Evolutionary conservation across 306 rosid genomes (phyloP), one percentile per base, ranked within the genome.

Genomic region (Oxytropis ochrocephala): DNA sequence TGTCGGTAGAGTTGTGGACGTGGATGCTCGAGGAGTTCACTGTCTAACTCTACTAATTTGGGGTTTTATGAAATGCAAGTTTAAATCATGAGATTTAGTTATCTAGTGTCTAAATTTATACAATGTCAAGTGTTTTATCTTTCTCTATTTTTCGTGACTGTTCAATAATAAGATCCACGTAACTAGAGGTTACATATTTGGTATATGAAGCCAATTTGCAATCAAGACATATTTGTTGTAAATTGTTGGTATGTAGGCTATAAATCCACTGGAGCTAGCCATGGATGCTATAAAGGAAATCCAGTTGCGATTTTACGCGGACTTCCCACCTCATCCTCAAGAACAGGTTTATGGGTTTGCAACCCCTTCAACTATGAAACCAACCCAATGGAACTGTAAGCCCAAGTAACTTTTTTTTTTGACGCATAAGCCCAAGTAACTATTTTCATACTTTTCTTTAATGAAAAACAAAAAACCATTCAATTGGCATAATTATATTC

Each of bases 331-430:
- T 53, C 99, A 94, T 86, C 89, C 94, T 14, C 74, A 83, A 82
- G 99, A 94, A 73, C 77, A 81, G 75, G 80, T 81, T 62, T 91
- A 87, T 50, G 95, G 92, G 77, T 94, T 84, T 78, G 97, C 92
- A 18, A 85, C 99, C 30, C 95, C 97, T 12, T 94, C 99, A 71
- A 94, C 99, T 72, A 89, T 94, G 92, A 94, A 94, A 75, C 99
- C 99, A 80, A 91, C 99, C 64, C 96, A 94, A 69, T 94, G 99
- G 99, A 89, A 76, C 41, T 91, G 97, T 94, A 80, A 85, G 97
- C 27, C 59, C 48, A 36, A 39, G 54, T 53, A 47, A 50, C 19
- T 41, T n/a, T n/a, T n/a, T 82, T 80, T 32, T 43, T 47, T 33
- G 67, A n/a, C n/a, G n/a, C n/a, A n/a, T n/a, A n/a, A n/a, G 19